These are phyloP conservation scores for Botrytis galanthina DNA, from an alignment of 2,329 filamentous ascomycete genomes.

Conservation along the genomic window DNA sequence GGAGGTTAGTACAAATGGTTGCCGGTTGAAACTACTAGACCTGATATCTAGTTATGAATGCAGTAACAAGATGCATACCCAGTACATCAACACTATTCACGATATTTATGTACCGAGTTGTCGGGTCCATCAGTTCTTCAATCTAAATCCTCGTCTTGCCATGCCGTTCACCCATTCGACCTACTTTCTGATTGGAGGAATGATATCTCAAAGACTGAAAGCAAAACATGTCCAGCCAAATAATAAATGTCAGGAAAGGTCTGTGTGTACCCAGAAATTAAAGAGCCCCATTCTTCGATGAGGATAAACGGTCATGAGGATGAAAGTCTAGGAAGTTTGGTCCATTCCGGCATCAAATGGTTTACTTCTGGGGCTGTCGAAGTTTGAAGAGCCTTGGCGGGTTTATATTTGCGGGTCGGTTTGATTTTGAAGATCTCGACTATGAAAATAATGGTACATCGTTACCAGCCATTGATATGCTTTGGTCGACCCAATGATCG, in stretches of 20 bases:
- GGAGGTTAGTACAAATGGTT: not conserved
- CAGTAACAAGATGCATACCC: not conserved
- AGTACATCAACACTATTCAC: not conserved
- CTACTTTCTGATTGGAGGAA: not conserved
- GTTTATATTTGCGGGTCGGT: not conserved
- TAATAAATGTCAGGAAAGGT: not conserved
- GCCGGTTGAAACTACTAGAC: not conserved
- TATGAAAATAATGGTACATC: not conserved
- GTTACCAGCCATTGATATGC: not conserved
- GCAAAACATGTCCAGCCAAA: not conserved
- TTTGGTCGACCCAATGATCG: not conserved
- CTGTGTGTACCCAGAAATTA: not conserved
- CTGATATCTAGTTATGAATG: not conserved
- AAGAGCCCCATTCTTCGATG: not conserved
- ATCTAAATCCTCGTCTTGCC: not conserved
- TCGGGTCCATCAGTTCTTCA: slow-evolving; percentile 5
- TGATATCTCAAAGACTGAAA: not conserved
- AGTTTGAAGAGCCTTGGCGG: not conserved
- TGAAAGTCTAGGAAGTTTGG: not conserved
- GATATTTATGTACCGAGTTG: not conserved
- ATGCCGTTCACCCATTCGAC: not conserved
- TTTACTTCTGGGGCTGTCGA: slow-evolving; percentile 6
- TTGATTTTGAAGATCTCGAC: not conserved
- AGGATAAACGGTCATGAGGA: slow-evolving; percentile 6
- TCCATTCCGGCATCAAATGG: slow-evolving; percentile 3